phyloP scores from a whole-genome alignment of 768 basidiomycete species.

The Podaxis rugospora region DNA sequence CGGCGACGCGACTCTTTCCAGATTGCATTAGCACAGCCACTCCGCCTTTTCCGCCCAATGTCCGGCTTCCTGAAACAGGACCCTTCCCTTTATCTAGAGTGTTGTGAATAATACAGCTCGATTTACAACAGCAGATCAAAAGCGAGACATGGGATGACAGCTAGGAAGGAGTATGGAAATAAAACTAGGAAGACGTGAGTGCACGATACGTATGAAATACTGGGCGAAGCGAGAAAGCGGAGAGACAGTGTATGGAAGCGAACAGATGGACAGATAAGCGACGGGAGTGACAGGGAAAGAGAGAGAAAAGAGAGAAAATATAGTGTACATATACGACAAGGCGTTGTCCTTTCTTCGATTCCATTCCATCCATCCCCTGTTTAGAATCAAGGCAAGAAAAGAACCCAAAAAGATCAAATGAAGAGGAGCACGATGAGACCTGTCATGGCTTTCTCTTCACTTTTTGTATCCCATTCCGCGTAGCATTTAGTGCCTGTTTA shows the following conservation, averaged over 20 bases:
- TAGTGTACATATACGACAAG: constrained; percentile 10
- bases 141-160: neutral
- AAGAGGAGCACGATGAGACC: neutral
- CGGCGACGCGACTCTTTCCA: constrained; percentile 10
- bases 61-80: neutral
- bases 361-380: constrained; percentile 7
- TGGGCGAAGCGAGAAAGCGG: constrained; percentile 5
- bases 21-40: constrained; percentile 9
- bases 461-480: constrained; percentile 3
- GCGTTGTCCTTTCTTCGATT: constrained; percentile 7
- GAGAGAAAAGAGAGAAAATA: constrained; percentile 1
- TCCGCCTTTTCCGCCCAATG: neutral
- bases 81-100: neutral
- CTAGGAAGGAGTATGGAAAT: neutral
- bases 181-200: constrained; percentile 4
- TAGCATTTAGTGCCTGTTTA: neutral
- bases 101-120: constrained; percentile 6
- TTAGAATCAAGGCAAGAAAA: constrained; percentile 6
- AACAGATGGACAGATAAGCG: neutral
- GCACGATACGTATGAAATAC: constrained; percentile 5
- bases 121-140: constrained; percentile 10
- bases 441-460: constrained; percentile 10
- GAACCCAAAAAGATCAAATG: constrained; percentile 1
- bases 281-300: neutral
- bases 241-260: neutral